phyloP scores from a whole-genome alignment of 2,329 filamentous ascomycete genomes.

The Ascochyta clinopodiicola region DNA sequence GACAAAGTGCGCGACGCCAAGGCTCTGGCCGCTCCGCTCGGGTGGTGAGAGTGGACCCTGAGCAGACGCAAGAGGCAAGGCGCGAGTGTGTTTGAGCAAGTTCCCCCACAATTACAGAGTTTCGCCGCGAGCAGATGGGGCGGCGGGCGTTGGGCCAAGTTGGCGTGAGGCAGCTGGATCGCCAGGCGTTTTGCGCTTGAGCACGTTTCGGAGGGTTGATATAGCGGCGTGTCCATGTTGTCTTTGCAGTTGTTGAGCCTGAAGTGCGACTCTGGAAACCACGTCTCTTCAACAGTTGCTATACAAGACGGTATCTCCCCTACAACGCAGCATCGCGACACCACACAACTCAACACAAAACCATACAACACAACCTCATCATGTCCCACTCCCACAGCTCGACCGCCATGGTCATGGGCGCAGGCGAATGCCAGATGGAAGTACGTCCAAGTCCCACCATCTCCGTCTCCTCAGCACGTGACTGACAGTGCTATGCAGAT shows the following conservation, averaged over 20 bases:
- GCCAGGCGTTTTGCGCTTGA: slow-evolving; percentile 3
- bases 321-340: slow-evolving; percentile 1
- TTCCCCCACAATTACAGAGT: slow-evolving; percentile 35
- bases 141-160: slow-evolving; percentile 7
- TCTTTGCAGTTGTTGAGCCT: background rate
- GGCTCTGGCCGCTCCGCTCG: slow-evolving; percentile 21
- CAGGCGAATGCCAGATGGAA: slow-evolving; percentile 49
- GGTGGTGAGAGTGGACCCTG: slow-evolving; percentile 11
- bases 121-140: slow-evolving; percentile 13
- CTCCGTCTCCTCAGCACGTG: background rate
- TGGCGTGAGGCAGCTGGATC: slow-evolving; percentile 15
- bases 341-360: slow-evolving; percentile 1
- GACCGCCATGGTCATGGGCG: slow-evolving; percentile 22
- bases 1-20: slow-evolving; percentile 24
- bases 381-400: slow-evolving; percentile 25
- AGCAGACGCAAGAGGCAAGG: slow-evolving; percentile 11
- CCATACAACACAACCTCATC: background rate
- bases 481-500: slow-evolving; percentile 61
- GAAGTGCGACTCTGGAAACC: background rate
- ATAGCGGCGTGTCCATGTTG: slow-evolving; percentile 6
- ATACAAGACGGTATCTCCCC: background rate
- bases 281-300: background rate
- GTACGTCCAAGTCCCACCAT: slow-evolving; percentile 29
- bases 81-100: slow-evolving; percentile 41
- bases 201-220: slow-evolving; percentile 16